Evolutionary conservation across 176 grass and related monocot genomes (phyloP), one percentile per base, ranked within the genome.

Genomic region (Rhynchospora tenuis): DNA sequence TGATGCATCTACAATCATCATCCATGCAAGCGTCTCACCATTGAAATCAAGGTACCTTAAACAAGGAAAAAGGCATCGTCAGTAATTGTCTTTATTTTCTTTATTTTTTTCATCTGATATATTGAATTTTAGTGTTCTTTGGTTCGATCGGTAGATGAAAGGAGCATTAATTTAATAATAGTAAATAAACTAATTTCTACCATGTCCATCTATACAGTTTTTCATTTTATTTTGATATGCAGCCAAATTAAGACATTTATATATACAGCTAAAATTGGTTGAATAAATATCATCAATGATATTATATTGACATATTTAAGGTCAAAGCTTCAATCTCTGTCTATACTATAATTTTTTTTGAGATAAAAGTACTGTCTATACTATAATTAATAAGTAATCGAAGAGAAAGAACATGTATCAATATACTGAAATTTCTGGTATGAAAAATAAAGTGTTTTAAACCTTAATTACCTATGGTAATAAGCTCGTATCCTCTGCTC

Each of bases 1-100:
- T 11, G 94, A 91, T 26, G 86, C 94, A 61, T 97, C 94, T 17
- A 97, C 85, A 27, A 90, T 51, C 94, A 97, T 97, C 90, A 94
- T 91, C 94, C 92, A 97, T n/a, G 94, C 63, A 7, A 94, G 85
- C 17, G 94, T 97, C 86, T 94, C 92, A 26, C 90, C 88, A 73
- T 74, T 88, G 83, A 92, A 92, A 85, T 97, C 94, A 19, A 97
- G 92, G 79, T 91, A 90, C 10, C 94, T 88, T 58, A 28, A 80
- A 79, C 26, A 42, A 79, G 47, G 55, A 47, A 65, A 65, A 5
- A 65, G 1, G 45, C 22, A 74, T 11, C 52, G 7, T 58, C 51
- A 68, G 29, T 43, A 68, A 19, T n/a, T 38, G 15, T 38, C 33
- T 38, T 38, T 4, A 7, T 51, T 73, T 51, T 22, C 9, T 50